phyloP scores from a whole-genome alignment of 2,329 filamentous ascomycete species.

The Pseudomassariella vexata region DNA sequence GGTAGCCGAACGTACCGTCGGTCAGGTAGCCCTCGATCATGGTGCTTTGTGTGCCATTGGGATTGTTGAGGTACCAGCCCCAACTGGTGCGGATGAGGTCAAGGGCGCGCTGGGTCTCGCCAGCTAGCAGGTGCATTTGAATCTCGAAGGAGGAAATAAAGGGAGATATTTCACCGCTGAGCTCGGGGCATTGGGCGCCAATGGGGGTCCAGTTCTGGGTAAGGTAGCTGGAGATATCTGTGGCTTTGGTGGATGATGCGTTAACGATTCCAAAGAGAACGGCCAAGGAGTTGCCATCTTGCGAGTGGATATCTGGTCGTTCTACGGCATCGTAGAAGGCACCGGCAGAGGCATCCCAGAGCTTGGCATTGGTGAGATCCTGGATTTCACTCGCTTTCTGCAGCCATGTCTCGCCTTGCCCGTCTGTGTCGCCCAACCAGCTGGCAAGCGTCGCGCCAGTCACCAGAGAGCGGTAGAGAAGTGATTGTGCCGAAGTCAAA shows the following conservation, averaged over 20 bases:
- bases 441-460: conserved; percentile 45
- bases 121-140: conserved; percentile 46
- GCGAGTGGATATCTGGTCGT: conserved; percentile 44
- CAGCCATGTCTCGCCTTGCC: conserved; percentile 33
- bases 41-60: conserved; percentile 52
- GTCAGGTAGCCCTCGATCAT: conserved; percentile 54
- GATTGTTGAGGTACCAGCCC: conserved; percentile 55
- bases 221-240: conserved; percentile 36
- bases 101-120: conserved; percentile 43
- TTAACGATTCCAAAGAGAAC: conserved; percentile 41
- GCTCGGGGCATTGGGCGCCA: conserved; percentile 49
- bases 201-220: conserved; percentile 49
- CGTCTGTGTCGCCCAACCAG: conserved; percentile 36
- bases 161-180: conserved; percentile 50
- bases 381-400: conserved; percentile 33
- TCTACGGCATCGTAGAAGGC: conserved; percentile 38
- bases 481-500: conserved; percentile 19
- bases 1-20: conserved; percentile 53
- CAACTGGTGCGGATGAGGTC: conserved; percentile 50
- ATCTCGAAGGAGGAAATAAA: conserved; percentile 56
- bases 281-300: conserved; percentile 55
- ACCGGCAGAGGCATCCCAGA: conserved; percentile 41
- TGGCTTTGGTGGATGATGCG: conserved; percentile 23
- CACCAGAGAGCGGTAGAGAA: conserved; percentile 45
- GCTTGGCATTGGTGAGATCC: conserved; percentile 36